phyloP scores from a whole-genome alignment of 345 rosid genomes.

The Moricandia moricandioides region DNA sequence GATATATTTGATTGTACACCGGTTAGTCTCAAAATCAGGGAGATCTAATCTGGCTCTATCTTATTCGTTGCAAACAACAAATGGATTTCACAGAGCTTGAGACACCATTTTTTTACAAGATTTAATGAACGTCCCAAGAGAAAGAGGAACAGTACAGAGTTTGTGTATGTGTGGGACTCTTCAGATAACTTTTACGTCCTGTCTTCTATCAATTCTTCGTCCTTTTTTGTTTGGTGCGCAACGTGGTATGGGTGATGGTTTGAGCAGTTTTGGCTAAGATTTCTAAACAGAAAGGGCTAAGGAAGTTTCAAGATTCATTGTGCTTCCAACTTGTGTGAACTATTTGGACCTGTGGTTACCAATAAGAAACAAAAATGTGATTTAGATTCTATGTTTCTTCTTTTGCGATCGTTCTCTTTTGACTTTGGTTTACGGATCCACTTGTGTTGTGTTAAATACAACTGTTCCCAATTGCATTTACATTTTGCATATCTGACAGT shows the following conservation, averaged over 20 bases:
- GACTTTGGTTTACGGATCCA: background rate
- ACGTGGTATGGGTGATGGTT: slow-evolving; percentile 11
- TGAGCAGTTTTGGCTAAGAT: background rate
- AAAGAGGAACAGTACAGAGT: slow-evolving; percentile 25
- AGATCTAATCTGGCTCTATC: background rate
- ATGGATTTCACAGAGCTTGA: slow-evolving; percentile 1
- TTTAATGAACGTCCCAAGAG: slow-evolving; percentile 12
- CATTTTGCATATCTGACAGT: background rate
- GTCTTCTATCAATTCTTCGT: background rate
- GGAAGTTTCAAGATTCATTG: background rate
- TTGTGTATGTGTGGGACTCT: slow-evolving; percentile 22
- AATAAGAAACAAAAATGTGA: slow-evolving; percentile 5
- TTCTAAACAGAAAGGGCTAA: background rate
- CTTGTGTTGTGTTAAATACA: background rate
- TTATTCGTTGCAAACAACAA: slow-evolving; percentile 16
- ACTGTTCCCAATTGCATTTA: background rate
- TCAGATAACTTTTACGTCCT: background rate
- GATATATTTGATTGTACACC: slow-evolving; percentile 42
- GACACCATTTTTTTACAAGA: slow-evolving; percentile 27
- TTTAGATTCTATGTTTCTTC: slow-evolving; percentile 5
- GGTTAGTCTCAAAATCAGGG: slow-evolving; percentile 13
- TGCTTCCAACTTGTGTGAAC: background rate
- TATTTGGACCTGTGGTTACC: background rate
- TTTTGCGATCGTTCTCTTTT: background rate
- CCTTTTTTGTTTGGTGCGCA: background rate